These are phyloP conservation scores for Coffea eugenioides DNA, from an alignment of 257 asterid species.

Conservation along the genomic window DNA sequence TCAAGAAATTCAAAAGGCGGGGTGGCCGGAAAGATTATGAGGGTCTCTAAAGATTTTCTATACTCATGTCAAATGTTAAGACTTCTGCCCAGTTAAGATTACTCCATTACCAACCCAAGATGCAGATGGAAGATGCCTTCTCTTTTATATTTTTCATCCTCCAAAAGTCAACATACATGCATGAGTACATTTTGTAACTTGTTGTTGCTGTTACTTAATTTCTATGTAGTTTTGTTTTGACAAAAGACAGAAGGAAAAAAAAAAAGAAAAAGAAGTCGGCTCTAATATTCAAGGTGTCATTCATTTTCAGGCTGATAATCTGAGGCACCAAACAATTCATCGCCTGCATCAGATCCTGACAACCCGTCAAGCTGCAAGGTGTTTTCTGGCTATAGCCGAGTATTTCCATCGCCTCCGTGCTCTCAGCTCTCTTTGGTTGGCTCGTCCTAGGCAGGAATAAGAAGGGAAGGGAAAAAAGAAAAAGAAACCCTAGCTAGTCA, in stretches of 20 bases:
- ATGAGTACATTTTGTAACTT: slow-evolving; percentile 8
- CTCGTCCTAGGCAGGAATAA: slow-evolving; percentile 62
- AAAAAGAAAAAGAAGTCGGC: too few relatives aligned
- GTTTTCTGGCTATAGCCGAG: slow-evolving; percentile 71
- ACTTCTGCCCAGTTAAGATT: slow-evolving; percentile 4
- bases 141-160: neutral
- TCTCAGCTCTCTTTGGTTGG: slow-evolving; percentile 78
- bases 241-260: neutral
- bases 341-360: slow-evolving; percentile 69
- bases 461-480: neutral
- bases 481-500: slow-evolving; percentile 7
- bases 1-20: neutral
- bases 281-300: neutral
- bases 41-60: neutral
- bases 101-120: neutral
- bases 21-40: slow-evolving; percentile 5
- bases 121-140: neutral
- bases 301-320: slow-evolving; percentile 58
- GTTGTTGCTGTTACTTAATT: neutral
- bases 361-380: slow-evolving; percentile 63
- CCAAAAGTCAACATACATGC: slow-evolving; percentile 21
- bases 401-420: slow-evolving; percentile 85
- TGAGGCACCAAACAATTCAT: slow-evolving; percentile 71
- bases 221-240: neutral
- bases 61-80: slow-evolving; percentile 13